phyloP scores from a whole-genome alignment of 2,329 filamentous ascomycete species.

The Fusarium cyanostomum region DNA sequence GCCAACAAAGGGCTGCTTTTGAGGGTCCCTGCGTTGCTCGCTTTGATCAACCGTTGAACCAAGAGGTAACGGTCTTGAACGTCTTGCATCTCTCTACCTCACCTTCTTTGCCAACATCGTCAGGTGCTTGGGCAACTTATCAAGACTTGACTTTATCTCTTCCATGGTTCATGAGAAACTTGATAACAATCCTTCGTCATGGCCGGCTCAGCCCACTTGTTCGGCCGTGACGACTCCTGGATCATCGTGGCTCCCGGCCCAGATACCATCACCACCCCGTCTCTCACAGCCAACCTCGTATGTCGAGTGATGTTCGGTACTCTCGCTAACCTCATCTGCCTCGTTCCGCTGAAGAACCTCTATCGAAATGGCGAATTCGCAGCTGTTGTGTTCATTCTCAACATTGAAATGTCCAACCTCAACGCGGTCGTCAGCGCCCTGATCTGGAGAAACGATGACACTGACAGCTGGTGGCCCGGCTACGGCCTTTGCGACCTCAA shows the following conservation, averaged over 20 bases:
- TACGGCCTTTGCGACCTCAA: conserved; percentile 64
- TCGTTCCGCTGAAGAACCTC: conserved; percentile 62
- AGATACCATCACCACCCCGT: conserved; percentile 42
- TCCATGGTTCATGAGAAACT: not conserved
- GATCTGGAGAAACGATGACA: conserved; percentile 64
- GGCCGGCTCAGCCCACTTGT: conserved; percentile 25
- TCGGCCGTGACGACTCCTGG: conserved; percentile 33
- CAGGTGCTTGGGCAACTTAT: conserved; percentile 9
- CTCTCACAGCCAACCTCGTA: conserved; percentile 57
- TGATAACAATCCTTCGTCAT: conserved; percentile 11
- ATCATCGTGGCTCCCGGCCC: conserved; percentile 35
- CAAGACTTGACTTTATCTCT: not conserved
- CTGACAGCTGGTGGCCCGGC: conserved; percentile 61
- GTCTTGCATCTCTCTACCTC: conserved; percentile 9
- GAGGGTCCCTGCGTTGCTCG: conserved; percentile 27
- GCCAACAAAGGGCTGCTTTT: conserved; percentile 5
- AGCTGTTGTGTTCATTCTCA: conserved; percentile 59
- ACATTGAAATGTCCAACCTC: conserved; percentile 58
- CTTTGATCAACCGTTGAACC: conserved; percentile 31
- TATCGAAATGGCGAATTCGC: conserved; percentile 64
- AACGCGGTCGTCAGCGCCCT: conserved; percentile 60
- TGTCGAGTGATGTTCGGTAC: conserved; percentile 59
- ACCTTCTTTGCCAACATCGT: conserved; percentile 7
- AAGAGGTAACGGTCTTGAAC: conserved; percentile 20
- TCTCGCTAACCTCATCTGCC: conserved; percentile 56